Conservation (phyloP, 2,329 filamentous ascomycete species). For the Penicillium sp. region DNA sequence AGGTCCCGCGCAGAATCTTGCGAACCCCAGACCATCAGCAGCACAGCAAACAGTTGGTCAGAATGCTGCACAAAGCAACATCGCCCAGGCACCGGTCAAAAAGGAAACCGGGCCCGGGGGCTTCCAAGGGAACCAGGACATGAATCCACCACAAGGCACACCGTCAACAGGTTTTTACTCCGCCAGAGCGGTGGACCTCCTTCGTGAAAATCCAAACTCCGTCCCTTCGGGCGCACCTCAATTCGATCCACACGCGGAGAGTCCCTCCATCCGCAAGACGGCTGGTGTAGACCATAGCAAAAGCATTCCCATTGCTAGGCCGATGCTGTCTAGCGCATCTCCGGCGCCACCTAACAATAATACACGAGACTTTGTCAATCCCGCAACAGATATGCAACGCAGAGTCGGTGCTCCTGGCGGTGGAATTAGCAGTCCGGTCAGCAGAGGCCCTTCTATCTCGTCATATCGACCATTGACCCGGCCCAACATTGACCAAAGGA, state of each 20-base stretch:
- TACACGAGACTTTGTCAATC: constrained; percentile 31
- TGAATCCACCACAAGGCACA: constrained; percentile 24
- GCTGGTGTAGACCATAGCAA: constrained; percentile 73
- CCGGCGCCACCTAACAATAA: constrained; percentile 22
- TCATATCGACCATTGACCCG: constrained; percentile 41
- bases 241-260: constrained; percentile 68
- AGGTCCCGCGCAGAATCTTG: constrained; percentile 15
- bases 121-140: constrained; percentile 15
- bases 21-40: constrained; percentile 14
- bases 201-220: constrained; percentile 45
- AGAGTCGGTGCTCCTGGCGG: constrained; percentile 30
- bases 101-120: constrained; percentile 14
- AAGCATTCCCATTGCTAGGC: constrained; percentile 61
- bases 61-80: constrained; percentile 7
- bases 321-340: constrained; percentile 27
- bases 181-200: constrained; percentile 54
- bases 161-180: constrained; percentile 55
- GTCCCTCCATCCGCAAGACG: constrained; percentile 80
- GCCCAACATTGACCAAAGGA: constrained; percentile 29
- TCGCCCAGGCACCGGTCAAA: constrained; percentile 20
- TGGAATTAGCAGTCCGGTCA: constrained; percentile 27
- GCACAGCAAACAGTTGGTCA: constrained; percentile 14
- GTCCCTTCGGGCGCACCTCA: constrained; percentile 41
- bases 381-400: constrained; percentile 28
- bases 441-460: constrained; percentile 30